Base-by-base conservation (phyloP, 352 stramenopile species). In the Phytophthora idaei region DNA sequence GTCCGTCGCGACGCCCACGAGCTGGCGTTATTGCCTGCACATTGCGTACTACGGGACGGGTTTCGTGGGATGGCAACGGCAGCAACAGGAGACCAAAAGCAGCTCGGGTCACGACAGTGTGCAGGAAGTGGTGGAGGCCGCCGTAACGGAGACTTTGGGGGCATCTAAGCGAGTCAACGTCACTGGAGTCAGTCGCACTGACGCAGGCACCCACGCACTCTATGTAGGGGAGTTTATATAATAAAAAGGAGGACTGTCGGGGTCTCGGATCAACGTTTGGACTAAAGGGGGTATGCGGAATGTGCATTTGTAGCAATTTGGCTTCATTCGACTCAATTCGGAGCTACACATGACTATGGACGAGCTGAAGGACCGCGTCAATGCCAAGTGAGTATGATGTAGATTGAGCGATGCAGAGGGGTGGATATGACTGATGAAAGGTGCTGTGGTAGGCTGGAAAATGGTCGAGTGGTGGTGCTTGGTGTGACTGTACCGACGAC, bases 181-280 rank as follows among this genome's bases (percentile, higher is more conserved):
- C 58, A 92, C 86, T 36, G 84, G 83, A 64, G 86, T 90, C 59
- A 96, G 88, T 52, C 86, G 88, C 48, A 96, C 88, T 5, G 88
- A 96, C 34, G 83, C 88, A 15, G 86, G 86, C 57, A 96, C 88
- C 9, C 83, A 96, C 58, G 88, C 88, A 14, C 76, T 96, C n/a
- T 90, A 90, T 50, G 88, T 94, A 85, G 27, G 78, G 44, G 11
- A 5, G 6, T 50, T 21, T 2, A 39, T 11, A 25, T 50, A 3
- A 12, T 1, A 1, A 25, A 58, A 48, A 4, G 4, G 4, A 27
- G 27, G 29, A 64, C 34, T 64, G 12, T 47, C 17, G 34, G 39
- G 7, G 21, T 56, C 34, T 21, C 28, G 29, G 34, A 28, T 44
- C 21, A 28, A 15, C 0, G 5, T 76, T 46, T 54, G 29, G 27